Evolutionary conservation across 192 early-diverging fungal species (phyloP).

Genomic region (Helicostylum pulchrum): DNA sequence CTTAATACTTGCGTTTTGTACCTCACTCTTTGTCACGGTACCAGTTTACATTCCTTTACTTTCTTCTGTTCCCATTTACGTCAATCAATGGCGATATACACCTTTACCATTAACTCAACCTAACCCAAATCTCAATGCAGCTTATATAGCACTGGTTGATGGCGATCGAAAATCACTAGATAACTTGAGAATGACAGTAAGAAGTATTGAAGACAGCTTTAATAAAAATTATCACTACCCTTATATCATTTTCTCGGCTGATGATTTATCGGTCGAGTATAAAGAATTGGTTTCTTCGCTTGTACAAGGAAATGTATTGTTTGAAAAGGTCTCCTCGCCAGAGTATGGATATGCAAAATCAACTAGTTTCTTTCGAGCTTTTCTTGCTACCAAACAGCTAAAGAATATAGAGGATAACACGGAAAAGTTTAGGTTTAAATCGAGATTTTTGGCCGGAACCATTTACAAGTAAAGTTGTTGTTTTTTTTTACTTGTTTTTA

Average conservation of each 20-base stretch:
- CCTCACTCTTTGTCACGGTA: neutral
- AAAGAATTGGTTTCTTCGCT: conserved; percentile 26
- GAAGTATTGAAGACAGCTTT: conserved; percentile 36
- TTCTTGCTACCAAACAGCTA: conserved; percentile 24
- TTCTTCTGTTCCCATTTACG: neutral
- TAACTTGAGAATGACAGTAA: conserved; percentile 26
- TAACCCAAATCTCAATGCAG: conserved; percentile 5
- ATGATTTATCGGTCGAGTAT: conserved; percentile 27
- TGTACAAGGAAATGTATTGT: conserved; percentile 20
- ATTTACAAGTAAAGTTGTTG: conserved; percentile 32
- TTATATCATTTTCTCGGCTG: conserved; percentile 33
- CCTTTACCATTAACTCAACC: neutral
- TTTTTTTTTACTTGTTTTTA: too few species aligned
- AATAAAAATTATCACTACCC: conserved; percentile 28
- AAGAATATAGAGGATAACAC: conserved; percentile 26
- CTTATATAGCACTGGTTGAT: conserved; percentile 27
- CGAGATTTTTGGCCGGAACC: conserved; percentile 37
- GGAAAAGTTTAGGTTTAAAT: conserved; percentile 43
- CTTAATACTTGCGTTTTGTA: too few species aligned
- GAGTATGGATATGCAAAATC: conserved; percentile 22
- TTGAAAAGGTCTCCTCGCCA: conserved; percentile 23
- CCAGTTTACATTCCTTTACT: neutral
- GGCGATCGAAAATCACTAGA: conserved; percentile 8
- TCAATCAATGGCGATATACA: conserved; percentile 5
- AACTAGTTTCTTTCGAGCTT: conserved; percentile 26